Evolutionary conservation across 352 stramenopile species (phyloP).

Genomic region (Halophytophthora batemanensis): DNA sequence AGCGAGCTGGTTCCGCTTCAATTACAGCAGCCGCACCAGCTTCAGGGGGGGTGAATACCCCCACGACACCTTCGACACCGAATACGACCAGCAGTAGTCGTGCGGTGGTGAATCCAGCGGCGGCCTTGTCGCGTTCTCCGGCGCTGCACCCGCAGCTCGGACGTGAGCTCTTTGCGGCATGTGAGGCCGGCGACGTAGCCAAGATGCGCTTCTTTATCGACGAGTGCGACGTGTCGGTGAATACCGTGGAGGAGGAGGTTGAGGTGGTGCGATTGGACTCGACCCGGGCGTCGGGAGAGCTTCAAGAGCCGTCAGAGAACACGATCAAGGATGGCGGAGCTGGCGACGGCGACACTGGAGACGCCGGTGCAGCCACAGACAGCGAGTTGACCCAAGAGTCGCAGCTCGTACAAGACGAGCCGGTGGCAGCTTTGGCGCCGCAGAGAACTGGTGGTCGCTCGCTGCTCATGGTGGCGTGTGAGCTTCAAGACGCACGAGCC

Average conservation of each 20-base stretch:
- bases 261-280: background rate
- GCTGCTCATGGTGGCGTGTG: constrained; percentile 32
- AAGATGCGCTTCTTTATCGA: constrained; percentile 34
- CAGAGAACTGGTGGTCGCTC: constrained; percentile 12
- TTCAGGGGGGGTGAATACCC: background rate
- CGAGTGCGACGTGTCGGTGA: constrained; percentile 37
- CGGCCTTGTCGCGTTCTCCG: constrained; percentile 6
- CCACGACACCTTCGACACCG: background rate
- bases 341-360: constrained; percentile 10
- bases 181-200: constrained; percentile 19
- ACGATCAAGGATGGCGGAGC: no score
- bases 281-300: no score
- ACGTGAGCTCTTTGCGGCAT: constrained; percentile 21
- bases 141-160: constrained; percentile 39
- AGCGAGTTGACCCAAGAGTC: background rate
- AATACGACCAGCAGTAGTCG: background rate
- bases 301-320: no score
- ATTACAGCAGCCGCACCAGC: constrained; percentile 1
- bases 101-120: constrained; percentile 13
- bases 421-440: no score
- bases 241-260: constrained; percentile 16
- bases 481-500: constrained; percentile 6
- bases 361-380: background rate
- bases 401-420: background rate
- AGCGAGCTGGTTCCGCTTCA: background rate